Evolutionary conservation across 768 basidiomycete species (phyloP), one percentile per base, ranked within the genome.

Genomic region (Lactifluus volemus): DNA sequence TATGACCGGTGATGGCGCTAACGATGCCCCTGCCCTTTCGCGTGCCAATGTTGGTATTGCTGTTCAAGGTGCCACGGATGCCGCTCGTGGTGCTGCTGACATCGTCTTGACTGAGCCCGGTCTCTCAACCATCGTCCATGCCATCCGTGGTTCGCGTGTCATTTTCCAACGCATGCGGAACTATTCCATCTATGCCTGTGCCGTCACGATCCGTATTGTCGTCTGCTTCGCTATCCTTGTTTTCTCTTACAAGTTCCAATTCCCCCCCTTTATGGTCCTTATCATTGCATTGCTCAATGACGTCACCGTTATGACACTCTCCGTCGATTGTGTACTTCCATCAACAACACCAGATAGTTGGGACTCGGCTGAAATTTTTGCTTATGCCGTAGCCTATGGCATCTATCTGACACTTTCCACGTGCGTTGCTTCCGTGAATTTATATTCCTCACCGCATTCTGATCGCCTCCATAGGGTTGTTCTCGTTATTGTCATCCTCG

Each of bases 91-190:
- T 74, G 96, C 96, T 57, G 96, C 95, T 67, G 95, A 98, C 75
- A 98, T 98, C 67, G 96, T 98, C 67, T 78, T 98, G 64, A 97
- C 93, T 42, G 95, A 98, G 73, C 96, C 96, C 60, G 96, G 96
- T 84, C 87, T 98, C 51, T 98, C 96, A 63, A 98, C 96, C 71
- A 98, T 98, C 71, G 93, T 98, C 67, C 94, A 98, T 74, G 96
- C 96, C 73, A 98, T 98, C 74, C 92, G 93, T 68, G 92, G 93
- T 63, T 97, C 96, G 38, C 95, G 96, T 80, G 78, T 97, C 78
- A 98, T 98, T 77, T 98, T 98, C 90, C 96, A 98, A 73, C 90
- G 96, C 77, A 98, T 98, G 96, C 80, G 96, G 69, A 98, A 98
- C 82, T 98, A 98, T 77, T 90, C 96, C 54, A 97, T 98, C 78